phyloP scores from a whole-genome alignment of 305 asterid genomes.

The Fraxinus dipetala region DNA sequence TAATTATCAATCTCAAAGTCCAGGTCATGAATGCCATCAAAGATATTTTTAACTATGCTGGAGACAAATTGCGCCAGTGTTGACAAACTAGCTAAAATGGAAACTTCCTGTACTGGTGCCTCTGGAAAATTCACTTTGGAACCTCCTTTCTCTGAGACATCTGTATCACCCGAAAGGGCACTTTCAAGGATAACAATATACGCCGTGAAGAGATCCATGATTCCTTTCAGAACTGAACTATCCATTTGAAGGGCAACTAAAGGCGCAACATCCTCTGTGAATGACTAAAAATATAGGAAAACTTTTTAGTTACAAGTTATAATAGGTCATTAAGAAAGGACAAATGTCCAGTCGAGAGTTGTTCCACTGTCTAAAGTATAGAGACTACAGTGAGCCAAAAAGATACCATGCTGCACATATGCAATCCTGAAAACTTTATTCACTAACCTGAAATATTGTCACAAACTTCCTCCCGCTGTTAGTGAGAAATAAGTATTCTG shows the following conservation, averaged over 20 bases:
- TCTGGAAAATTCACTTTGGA: conserved; percentile 36
- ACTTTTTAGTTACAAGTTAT: background rate
- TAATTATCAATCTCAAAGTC: conserved; percentile 47
- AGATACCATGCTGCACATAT: background rate
- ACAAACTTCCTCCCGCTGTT: conserved; percentile 70
- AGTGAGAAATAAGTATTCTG: conserved; percentile 56
- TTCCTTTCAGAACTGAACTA: conserved; percentile 52
- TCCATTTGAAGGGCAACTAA: conserved; percentile 58
- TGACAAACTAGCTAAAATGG: conserved; percentile 50
- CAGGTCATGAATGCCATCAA: conserved; percentile 39
- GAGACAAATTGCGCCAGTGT: conserved; percentile 45
- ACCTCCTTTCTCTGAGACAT: conserved; percentile 25
- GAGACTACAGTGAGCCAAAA: background rate
- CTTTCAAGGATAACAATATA: conserved; percentile 47
- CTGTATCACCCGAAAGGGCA: conserved; percentile 38
- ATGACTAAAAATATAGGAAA: conserved; percentile 34
- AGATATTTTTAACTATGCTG: conserved; percentile 35
- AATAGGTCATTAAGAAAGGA: background rate
- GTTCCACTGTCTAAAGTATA: background rate
- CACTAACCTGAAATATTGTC: conserved; percentile 57
- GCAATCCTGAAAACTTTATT: too few relatives aligned
- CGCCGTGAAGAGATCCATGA: conserved; percentile 43
- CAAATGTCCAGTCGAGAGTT: background rate
- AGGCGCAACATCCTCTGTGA: conserved; percentile 48
- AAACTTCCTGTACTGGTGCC: conserved; percentile 50